Evolutionary conservation across 2,329 filamentous ascomycete genomes (phyloP).

Genomic region (Talaromyces sp.): DNA sequence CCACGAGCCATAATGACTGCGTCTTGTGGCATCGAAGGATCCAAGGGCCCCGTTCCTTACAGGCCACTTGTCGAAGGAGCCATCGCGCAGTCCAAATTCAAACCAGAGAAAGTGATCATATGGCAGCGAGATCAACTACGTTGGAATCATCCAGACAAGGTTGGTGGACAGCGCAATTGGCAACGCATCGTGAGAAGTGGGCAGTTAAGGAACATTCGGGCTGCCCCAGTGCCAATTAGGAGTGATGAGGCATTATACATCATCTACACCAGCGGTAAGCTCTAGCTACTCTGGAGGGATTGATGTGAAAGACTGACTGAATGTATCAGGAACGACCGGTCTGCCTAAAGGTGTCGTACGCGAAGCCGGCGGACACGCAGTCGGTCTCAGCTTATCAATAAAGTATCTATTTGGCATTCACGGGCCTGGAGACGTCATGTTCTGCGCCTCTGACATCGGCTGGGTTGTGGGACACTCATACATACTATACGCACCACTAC

Average conservation of each 20-base stretch:
- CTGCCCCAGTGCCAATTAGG: conserved; percentile 71
- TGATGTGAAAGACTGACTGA: background rate
- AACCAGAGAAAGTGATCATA: conserved; percentile 69
- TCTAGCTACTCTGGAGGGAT: background rate
- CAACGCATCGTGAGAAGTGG: conserved; percentile 71
- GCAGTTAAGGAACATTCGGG: conserved; percentile 62
- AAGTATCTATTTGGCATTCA: conserved; percentile 78
- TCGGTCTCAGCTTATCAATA: conserved; percentile 77
- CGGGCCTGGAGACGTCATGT: conserved; percentile 77
- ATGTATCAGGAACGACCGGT: conserved; percentile 64
- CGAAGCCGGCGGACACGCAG: conserved; percentile 81
- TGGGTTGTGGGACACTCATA: conserved; percentile 88
- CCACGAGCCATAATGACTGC: conserved; percentile 79
- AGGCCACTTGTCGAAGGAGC: conserved; percentile 72
- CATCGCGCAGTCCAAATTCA: conserved; percentile 62
- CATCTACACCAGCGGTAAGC: conserved; percentile 71
- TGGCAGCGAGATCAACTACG: conserved; percentile 77
- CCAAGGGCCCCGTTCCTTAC: conserved; percentile 76
- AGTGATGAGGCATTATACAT: conserved; percentile 82
- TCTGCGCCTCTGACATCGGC: conserved; percentile 80
- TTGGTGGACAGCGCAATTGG: conserved; percentile 74
- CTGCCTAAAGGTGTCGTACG: conserved; percentile 78
- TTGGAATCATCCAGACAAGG: conserved; percentile 67
- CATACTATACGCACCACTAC: conserved; percentile 82
- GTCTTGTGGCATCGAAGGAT: conserved; percentile 86